A percentile compares a stretch with the other conserved stretches of the same genome.
phyloP scores from a whole-genome alignment of 306 rosid genomes.

The Quercus bicolor region DNA sequence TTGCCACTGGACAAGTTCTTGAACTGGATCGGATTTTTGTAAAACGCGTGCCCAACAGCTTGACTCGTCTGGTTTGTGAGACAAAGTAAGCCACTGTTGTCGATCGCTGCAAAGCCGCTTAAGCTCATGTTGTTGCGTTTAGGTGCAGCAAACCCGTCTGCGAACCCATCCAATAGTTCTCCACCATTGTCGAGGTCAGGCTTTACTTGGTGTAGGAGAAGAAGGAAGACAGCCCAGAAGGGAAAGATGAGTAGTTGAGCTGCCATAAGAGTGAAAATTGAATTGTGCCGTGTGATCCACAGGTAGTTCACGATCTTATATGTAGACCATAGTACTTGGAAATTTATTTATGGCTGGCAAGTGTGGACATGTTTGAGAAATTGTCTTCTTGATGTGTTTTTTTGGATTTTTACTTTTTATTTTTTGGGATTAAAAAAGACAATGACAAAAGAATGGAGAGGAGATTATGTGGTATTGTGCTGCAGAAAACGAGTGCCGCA shows the following conservation, averaged over 20 bases:
- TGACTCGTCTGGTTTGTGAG: conserved; percentile 28
- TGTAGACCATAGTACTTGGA: too few species aligned
- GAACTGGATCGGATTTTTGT: background rate
- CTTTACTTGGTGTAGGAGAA: conserved; percentile 8
- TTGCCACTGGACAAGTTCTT: conserved; percentile 2
- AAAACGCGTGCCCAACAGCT: conserved; percentile 12
- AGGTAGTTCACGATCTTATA: background rate
- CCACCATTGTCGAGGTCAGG: conserved; percentile 20
- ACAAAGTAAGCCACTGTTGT: conserved; percentile 28
- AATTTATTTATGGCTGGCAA: too few species aligned
- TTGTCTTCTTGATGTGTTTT: too few species aligned
- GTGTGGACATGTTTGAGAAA: too few species aligned
- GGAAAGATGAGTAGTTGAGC: conserved; percentile 14
- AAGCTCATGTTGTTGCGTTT: conserved; percentile 28
- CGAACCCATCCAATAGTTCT: conserved; percentile 8
- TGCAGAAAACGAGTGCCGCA: too few species aligned
- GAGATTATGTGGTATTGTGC: too few species aligned
- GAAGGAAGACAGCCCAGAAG: conserved; percentile 9
- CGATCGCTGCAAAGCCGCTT: conserved; percentile 36
- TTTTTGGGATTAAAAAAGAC: too few species aligned
- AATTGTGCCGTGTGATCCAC: background rate
- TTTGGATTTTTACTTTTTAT: too few species aligned
- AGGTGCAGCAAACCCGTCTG: conserved; percentile 12
- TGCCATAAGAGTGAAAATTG: conserved; percentile 21
- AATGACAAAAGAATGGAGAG: too few species aligned